Conservation (phyloP, 2,329 filamentous ascomycete species). For the Dothistroma pini region DNA sequence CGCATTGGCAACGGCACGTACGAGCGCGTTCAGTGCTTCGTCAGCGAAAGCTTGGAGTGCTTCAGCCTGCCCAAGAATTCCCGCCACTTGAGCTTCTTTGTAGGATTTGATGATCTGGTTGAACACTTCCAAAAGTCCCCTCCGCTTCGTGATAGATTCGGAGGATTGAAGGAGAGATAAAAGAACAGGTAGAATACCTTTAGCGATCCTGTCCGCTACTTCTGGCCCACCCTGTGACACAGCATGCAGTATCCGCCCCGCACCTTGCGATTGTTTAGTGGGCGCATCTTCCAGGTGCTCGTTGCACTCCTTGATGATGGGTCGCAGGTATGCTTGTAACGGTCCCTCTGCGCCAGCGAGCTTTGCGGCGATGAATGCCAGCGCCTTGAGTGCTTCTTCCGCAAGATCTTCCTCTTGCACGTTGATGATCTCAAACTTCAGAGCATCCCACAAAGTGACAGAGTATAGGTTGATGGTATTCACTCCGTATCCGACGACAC, state of each 20-base stretch:
- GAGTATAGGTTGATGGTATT: slow-evolving; percentile 60
- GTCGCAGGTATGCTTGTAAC: slow-evolving; percentile 53
- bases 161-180: slow-evolving; percentile 59
- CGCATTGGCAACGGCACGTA: slow-evolving; percentile 42
- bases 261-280: slow-evolving; percentile 64
- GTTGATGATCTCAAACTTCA: slow-evolving; percentile 67
- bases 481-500: slow-evolving; percentile 56
- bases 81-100: slow-evolving; percentile 48
- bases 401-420: slow-evolving; percentile 64
- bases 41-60: slow-evolving; percentile 40
- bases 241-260: slow-evolving; percentile 57
- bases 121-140: slow-evolving; percentile 60
- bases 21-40: slow-evolving; percentile 42
- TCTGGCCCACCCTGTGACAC: slow-evolving; percentile 54
- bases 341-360: slow-evolving; percentile 51
- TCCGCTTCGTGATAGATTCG: slow-evolving; percentile 59
- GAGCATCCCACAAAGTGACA: slow-evolving; percentile 62
- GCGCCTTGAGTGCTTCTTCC: slow-evolving; percentile 53
- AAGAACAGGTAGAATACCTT: slow-evolving; percentile 55
- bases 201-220: slow-evolving; percentile 54
- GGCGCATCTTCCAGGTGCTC: slow-evolving; percentile 66
- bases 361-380: slow-evolving; percentile 54
- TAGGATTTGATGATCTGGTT: slow-evolving; percentile 58
- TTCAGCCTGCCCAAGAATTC: slow-evolving; percentile 32
- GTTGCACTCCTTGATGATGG: slow-evolving; percentile 64